Evolutionary conservation across 768 basidiomycete genomes (phyloP).

Genomic region (Panellus pusillus): DNA sequence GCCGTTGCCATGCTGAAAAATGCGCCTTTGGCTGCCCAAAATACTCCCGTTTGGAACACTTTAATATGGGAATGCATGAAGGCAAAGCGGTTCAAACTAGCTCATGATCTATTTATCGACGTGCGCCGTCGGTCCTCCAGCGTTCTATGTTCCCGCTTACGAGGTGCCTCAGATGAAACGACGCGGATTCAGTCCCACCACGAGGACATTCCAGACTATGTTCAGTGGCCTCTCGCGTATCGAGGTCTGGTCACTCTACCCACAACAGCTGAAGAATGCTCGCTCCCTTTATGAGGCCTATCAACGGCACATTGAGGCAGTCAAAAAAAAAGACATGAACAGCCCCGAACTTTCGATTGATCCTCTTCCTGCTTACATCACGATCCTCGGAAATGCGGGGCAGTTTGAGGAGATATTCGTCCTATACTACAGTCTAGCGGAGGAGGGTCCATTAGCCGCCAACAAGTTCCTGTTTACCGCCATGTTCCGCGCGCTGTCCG

Average conservation of each 20-base stretch:
- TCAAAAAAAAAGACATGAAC: conserved; percentile 47
- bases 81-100: conserved; percentile 54
- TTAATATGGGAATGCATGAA: conserved; percentile 67
- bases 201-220: conserved; percentile 68
- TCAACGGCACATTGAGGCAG: conserved; percentile 46
- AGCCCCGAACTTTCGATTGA: conserved; percentile 48
- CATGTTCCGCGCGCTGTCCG: conserved; percentile 55
- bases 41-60: conserved; percentile 77
- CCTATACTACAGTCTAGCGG: conserved; percentile 67
- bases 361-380: conserved; percentile 64
- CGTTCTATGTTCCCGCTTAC: conserved; percentile 3
- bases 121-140: conserved; percentile 38
- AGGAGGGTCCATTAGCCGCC: conserved; percentile 63
- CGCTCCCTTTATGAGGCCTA: conserved; percentile 62
- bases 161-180: conserved; percentile 69
- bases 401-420: conserved; percentile 71
- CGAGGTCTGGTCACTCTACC: conserved; percentile 55
- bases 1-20: conserved; percentile 70
- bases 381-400: conserved; percentile 60
- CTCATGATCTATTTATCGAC: conserved; percentile 67
- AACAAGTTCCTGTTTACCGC: conserved; percentile 62
- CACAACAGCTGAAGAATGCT: conserved; percentile 63
- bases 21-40: conserved; percentile 72
- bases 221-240: conserved; percentile 64
- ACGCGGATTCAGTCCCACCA: conserved; percentile 69